Conservation (phyloP, 1,284 basidiomycete species). For the Boletus sp. region DNA sequence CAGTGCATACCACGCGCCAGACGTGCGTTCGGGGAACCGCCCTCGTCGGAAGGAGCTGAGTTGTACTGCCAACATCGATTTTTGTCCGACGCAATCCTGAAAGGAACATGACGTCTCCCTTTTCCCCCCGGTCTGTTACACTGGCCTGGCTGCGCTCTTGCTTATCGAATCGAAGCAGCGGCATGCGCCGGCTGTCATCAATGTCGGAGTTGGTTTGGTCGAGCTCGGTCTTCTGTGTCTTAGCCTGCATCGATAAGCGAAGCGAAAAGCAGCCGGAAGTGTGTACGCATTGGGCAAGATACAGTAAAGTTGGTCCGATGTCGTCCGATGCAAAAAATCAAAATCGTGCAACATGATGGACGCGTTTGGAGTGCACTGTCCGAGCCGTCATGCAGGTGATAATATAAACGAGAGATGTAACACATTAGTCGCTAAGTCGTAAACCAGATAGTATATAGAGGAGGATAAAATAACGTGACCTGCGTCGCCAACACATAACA, state of each 20-base stretch:
- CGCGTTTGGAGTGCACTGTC: neutral
- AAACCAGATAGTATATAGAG: neutral
- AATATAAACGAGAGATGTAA: no score
- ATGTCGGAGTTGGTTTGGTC: neutral
- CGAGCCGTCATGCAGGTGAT: neutral
- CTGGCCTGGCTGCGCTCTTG: neutral
- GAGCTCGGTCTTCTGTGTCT: neutral
- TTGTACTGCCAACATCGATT: neutral
- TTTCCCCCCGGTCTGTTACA: neutral
- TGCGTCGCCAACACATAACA: neutral
- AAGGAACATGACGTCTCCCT: neutral
- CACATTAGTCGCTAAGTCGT: constrained; percentile 2
- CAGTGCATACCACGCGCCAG: neutral
- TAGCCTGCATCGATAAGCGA: neutral
- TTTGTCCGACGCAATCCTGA: neutral
- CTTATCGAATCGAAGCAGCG: neutral
- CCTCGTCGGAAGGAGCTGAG: constrained; percentile 3
- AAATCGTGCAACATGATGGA: neutral
- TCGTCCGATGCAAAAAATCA: neutral
- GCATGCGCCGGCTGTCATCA: neutral
- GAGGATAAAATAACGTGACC: neutral
- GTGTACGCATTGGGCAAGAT: neutral
- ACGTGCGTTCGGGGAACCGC: neutral
- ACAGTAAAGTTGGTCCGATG: no score
- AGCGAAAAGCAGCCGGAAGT: neutral